phyloP scores from a whole-genome alignment of 768 basidiomycete genomes.

The Vararia minispora region DNA sequence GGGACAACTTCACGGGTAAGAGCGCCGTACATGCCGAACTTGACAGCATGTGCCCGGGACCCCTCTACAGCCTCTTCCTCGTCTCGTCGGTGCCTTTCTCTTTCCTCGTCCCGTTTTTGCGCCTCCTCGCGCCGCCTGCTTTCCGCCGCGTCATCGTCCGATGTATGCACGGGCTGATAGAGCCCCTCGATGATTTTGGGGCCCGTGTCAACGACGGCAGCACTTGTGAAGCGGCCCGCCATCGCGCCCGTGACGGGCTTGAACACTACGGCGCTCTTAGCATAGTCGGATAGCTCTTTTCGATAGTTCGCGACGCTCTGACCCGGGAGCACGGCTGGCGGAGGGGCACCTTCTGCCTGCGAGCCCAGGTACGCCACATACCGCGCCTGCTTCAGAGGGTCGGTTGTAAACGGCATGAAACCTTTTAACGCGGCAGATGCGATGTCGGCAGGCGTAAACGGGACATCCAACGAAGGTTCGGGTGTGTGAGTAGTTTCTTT shows the following conservation, averaged over 20 bases:
- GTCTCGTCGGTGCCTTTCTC: slow-evolving; percentile 30
- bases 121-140: slow-evolving; percentile 19
- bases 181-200: slow-evolving; percentile 57
- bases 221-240: slow-evolving; percentile 88
- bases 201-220: slow-evolving; percentile 56
- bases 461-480: slow-evolving; percentile 23
- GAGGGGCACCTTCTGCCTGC: slow-evolving; percentile 43
- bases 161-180: slow-evolving; percentile 31
- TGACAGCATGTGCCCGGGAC: slow-evolving; percentile 74
- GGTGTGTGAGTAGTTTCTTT: slow-evolving; percentile 14
- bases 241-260: slow-evolving; percentile 88
- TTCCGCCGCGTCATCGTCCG: slow-evolving; percentile 16
- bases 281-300: slow-evolving; percentile 77
- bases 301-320: slow-evolving; percentile 63
- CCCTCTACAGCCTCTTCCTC: slow-evolving; percentile 49
- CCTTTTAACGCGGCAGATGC: slow-evolving; percentile 83
- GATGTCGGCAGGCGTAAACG: slow-evolving; percentile 52
- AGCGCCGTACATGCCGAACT: slow-evolving; percentile 81
- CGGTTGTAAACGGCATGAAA: slow-evolving; percentile 77
- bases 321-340: slow-evolving; percentile 39
- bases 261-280: slow-evolving; percentile 81
- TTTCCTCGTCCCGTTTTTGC: slow-evolving; percentile 30
- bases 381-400: slow-evolving; percentile 72
- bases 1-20: slow-evolving; percentile 64
- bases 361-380: slow-evolving; percentile 76